These are phyloP conservation scores for Neurospora discreta DNA, from an alignment of 495 filamentous ascomycete genomes.

Conservation along the genomic window DNA sequence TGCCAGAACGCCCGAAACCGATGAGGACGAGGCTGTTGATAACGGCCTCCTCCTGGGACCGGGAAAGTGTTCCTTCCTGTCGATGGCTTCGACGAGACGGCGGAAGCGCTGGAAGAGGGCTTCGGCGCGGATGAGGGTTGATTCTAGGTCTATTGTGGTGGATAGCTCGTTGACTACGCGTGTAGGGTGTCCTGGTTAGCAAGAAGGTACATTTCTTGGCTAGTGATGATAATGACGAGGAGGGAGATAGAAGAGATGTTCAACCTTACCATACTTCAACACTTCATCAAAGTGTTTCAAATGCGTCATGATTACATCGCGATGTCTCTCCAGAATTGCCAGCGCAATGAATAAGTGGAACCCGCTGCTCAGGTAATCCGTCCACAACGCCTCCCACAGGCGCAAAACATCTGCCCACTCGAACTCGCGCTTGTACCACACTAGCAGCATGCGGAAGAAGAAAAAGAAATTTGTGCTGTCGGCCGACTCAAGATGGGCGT, in stretches of 20 bases:
- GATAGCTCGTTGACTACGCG: constrained; percentile 57
- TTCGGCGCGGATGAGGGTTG: constrained; percentile 78
- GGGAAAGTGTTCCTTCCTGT: constrained; percentile 75
- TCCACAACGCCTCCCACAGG: constrained; percentile 92
- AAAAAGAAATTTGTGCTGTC: constrained; percentile 99
- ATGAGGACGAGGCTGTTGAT: constrained; percentile 10
- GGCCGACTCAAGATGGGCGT: constrained; percentile 75
- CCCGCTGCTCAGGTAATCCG: constrained; percentile 73
- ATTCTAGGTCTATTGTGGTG: constrained; percentile 78
- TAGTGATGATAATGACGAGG: neutral
- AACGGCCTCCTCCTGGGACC: constrained; percentile 36
- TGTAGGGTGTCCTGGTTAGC: neutral
- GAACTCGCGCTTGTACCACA: constrained; percentile 98
- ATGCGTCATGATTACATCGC: constrained; percentile 89
- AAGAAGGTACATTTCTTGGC: neutral
- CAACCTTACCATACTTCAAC: constrained; percentile 74
- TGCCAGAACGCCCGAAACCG: neutral
- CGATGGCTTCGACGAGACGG: constrained; percentile 73
- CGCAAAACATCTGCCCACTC: constrained; percentile 74
- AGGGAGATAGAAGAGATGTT: neutral
- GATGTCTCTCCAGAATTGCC: constrained; percentile 91
- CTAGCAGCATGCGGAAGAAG: constrained; percentile 96
- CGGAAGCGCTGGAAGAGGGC: constrained; percentile 80
- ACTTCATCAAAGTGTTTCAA: constrained; percentile 94
- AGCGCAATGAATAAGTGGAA: constrained; percentile 94